Base-by-base conservation (phyloP, 1,284 basidiomycete genomes). In the Sparassis latifolia region DNA sequence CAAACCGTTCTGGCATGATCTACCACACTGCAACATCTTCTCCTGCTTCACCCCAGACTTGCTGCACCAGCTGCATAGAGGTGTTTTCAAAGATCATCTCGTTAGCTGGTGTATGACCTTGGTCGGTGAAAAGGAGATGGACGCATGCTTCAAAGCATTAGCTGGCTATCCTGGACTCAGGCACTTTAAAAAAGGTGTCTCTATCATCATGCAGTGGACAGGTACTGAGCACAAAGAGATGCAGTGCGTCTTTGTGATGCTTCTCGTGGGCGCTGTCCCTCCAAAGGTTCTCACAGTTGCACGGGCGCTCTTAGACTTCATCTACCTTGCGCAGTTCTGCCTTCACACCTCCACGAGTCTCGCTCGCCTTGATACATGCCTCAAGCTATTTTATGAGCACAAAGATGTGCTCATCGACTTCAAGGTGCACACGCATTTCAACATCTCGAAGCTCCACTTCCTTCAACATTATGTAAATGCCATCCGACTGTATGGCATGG, bases 401-500 rank as follows among this genome's bases (percentile, higher is more conserved):
- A 65, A 66, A 43, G 30, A 45, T 2, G 52, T 55, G 2, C 40
- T 47, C 64, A 42, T 62, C 2, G 42, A 56, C 6, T 49, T 59
- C 3, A 59, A 59, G 2, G 55, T 58, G 20, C 51, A 62, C 3
- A 44, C 59, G 1, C 52, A 69, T 41, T 71, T 75, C 59, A 68
- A 71, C 48, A 68, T 74, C 33, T 66, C 64, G 1, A 75, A 75
- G 49, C 31, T 73, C 2, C 70, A 73, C 45, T 55, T 58, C 10
- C 55, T 72, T 1, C 20, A 48, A 3, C 69, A 71, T 45, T 73
- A 71, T 47, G 44, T 61, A 2, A 46, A 58, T 0, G 52, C 53
- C 7, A 70, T 72, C 33, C 52, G 47, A 5, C 44, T 50, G 0
- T 58, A 59, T 10, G 66, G 71, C 1, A 64, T 58, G 6, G 52